Evolutionary conservation across 192 early-diverging fungal genomes (phyloP), one percentile per base, ranked within the genome.

Genomic region (Coemansia sp.): DNA sequence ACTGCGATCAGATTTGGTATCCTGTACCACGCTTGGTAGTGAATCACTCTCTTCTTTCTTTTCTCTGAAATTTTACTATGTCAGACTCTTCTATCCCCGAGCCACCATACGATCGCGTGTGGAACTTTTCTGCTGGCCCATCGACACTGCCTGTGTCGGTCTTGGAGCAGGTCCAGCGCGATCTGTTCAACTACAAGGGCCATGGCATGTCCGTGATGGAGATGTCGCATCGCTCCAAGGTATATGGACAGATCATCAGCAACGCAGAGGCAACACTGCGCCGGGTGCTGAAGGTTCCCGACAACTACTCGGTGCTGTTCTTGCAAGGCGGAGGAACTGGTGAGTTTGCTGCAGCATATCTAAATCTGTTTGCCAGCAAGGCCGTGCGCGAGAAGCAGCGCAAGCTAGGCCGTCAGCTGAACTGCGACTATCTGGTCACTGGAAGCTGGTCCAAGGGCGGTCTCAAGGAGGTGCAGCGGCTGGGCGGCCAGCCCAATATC

Each of bases 261-360:
- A 76, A 75, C 15, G 88, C 97, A 8, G 87, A 97, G 59, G 59
- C 69, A 2, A 79, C 90, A 17, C 84, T 95, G 41, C 82, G 84
- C 11, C 57, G 60, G 3, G 66, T 96, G 11, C 79, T 97, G 40
- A 62, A 79, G n/a, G 81, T 99, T 40, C 95, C 95, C 23, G 80
- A 81, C 53, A 91, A 93, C 82, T 95, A 99, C 81, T 81, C 85
- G 39, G 83, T 98, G 31, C 50, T 94, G 43, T 97, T 96, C 66
- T 85, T 96, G 85, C 96, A 98, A 73, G 96, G 94, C 45, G 96
- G 96, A 28, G 95, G 90, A 4, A 88, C 90, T 21, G 87, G 92
- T 9, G 91, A 93, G 78, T 99, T 99, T 77, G 85, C 93, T 0
- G 84, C 91, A 2, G 67, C 93, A 2, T 87, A 92, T 31, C 90